These are phyloP conservation scores for Suhomyces sp. DNA, from an alignment of 805 yeast genomes.

Conservation along the genomic window DNA sequence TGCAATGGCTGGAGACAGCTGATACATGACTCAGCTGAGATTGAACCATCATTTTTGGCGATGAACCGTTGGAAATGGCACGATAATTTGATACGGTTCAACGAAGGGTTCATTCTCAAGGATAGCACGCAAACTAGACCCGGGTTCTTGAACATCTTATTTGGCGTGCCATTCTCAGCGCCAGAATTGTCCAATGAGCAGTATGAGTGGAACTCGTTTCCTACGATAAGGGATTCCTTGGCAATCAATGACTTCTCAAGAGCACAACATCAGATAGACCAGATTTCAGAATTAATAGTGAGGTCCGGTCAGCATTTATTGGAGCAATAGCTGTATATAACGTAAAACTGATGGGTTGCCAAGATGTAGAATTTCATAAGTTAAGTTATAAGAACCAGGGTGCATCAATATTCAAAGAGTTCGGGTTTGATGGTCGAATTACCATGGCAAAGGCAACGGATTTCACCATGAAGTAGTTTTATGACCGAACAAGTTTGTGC, in stretches of 20 bases:
- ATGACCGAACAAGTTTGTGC: not conserved
- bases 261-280: conserved; percentile 55
- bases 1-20: conserved; percentile 58
- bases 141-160: conserved; percentile 65
- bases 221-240: conserved; percentile 70
- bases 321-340: not conserved
- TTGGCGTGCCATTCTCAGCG: conserved; percentile 64
- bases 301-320: conserved; percentile 10
- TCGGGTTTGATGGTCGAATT: no score
- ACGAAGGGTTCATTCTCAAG: conserved; percentile 48
- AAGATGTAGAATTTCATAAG: not conserved
- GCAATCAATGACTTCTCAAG: conserved; percentile 44
- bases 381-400: not conserved
- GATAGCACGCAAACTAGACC: conserved; percentile 49
- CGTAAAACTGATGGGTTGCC: not conserved
- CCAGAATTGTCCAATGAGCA: conserved; percentile 38
- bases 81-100: conserved; percentile 55
- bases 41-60: conserved; percentile 71
- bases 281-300: conserved; percentile 29
- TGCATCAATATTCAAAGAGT: not conserved
- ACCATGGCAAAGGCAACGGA: not conserved
- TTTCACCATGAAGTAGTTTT: not conserved
- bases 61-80: conserved; percentile 82
- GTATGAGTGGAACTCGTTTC: conserved; percentile 65
- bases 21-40: conserved; percentile 40